Evolutionary conservation across 2,329 filamentous ascomycete genomes (phyloP), one percentile per base, ranked within the genome.

Genomic region (Pseudogymnoascus sp.): DNA sequence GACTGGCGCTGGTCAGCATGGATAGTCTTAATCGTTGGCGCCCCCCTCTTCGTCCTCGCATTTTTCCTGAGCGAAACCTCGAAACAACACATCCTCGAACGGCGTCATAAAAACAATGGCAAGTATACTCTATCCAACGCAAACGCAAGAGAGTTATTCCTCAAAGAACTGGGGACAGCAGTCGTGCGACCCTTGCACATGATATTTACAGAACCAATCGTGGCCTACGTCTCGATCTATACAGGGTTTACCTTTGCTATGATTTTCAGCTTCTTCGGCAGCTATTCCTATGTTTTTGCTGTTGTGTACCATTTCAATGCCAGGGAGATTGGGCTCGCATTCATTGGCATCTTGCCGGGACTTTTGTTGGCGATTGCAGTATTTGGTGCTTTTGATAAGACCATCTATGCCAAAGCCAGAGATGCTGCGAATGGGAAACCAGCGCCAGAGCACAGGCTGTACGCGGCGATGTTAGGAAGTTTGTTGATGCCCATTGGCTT

Each of bases 201-300:
- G 80, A 76, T 89, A 16, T 69, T 85, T 37, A 80, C 82, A 1
- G 87, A 89, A 67, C 85, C 81, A 7, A 83, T 82, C 24, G 77
- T 82, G 16, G 73, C 77, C 24, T 69, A 75, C 26, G 78, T 80
- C 33, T 79, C 76, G 50, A 69, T 84, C 2, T 84, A 84, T 66
- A 77, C 81, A 0, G 75, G 80, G 1, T 79, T 78, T 68, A 77
- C 79, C 59, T 84, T 83, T 62, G 82, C 79, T 2, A 82, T 81
- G 0, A 75, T 84, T 4, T 84, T 82, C 66, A 78, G 73, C 59
- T 83, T 84, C 74, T 83, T 84, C 0, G 79, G 84, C 63, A 78
- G 78, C 12, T 80, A 87, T 74, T 81, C 83, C 68, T 72, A 77
- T 66, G 77, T 79, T 0, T 83, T 83, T 65, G 67, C 73, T 12